These are phyloP conservation scores for Fraxinus excelsior DNA, from an alignment of 257 asterid species.

Conservation along the genomic window DNA sequence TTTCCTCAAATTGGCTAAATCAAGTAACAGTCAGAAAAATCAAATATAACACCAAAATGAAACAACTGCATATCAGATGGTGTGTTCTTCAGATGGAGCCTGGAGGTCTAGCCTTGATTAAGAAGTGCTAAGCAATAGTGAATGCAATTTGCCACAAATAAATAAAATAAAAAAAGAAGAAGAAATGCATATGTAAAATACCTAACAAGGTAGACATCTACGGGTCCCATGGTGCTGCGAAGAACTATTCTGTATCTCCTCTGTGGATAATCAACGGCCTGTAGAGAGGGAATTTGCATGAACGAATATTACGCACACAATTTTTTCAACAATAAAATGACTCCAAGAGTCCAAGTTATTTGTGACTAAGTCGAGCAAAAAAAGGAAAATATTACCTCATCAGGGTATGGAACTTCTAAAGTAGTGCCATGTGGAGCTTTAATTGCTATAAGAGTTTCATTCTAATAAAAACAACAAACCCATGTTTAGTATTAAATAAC, in stretches of 20 bases:
- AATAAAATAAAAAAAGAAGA: neutral
- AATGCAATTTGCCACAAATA: neutral
- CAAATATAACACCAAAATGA: constrained; percentile 22
- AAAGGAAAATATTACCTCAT: constrained; percentile 56
- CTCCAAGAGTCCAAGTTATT: constrained; percentile 6
- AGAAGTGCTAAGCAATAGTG: constrained; percentile 1
- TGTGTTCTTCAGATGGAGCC: neutral
- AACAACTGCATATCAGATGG: neutral
- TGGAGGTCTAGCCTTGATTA: constrained; percentile 8
- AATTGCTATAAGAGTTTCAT: constrained; percentile 88
- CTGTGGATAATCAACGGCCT: constrained; percentile 93
- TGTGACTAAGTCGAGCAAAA: constrained; percentile 2
- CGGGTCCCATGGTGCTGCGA: constrained; percentile 92
- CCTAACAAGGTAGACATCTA: constrained; percentile 93
- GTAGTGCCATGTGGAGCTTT: constrained; percentile 99
- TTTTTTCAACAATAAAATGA: neutral
- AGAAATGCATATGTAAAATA: constrained; percentile 29
- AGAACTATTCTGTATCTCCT: constrained; percentile 82
- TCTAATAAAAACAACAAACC: constrained; percentile 40
- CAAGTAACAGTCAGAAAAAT: constrained; percentile 12
- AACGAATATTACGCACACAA: neutral
- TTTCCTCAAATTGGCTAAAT: constrained; percentile 80
- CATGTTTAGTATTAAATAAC: constrained; percentile 18
- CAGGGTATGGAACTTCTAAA: constrained; percentile 95
- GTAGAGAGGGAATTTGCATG: constrained; percentile 25